Base-by-base conservation (phyloP, 371 early-diverging fungal species). In the Syncephalis plumigaleata region DNA sequence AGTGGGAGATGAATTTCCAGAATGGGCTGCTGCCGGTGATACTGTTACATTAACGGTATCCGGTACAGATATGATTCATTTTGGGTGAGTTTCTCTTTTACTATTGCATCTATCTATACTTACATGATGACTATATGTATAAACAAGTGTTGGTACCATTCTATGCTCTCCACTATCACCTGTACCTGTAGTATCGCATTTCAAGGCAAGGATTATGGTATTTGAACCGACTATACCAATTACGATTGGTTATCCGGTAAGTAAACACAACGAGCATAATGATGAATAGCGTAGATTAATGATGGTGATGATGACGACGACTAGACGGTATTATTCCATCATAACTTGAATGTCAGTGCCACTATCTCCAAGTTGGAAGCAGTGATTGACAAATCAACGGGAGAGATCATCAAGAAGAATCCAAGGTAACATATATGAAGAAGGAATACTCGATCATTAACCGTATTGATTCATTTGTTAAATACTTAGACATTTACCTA, bases 1-100 rank as follows among this genome's bases (percentile, higher is more conserved):
- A 49, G 70, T 79, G 1, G 74, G 74, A 44, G 77, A 81, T 42
- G 77, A 77, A 44, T 48, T 73, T 0, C 67, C 73, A 5, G 70
- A 73, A 42, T 93, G 90, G 88, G 94, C 90, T 7, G 92, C 73
- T 2, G 91, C 91, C 3, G 95, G 97, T 24, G 97, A 93, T 59
- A 75, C 77, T n/a, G 81, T 88, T 0, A 54, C 80, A 15, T 63
- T 91, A 59, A 76, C 80, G 1, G 58, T 95, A 21, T 55, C 71
- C 24, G 85, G 82, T 15, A 52, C 88, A 9, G 94, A 95, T 55
- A 75, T 84, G 16, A 62, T 77, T 55, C 81, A 84, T 48, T 46
- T 89, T 23, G 75, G 70, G 84, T 80, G 70, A 47, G 53, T 37
- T 5, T 37, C n/a, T n/a, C n/a, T n/a, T n/a, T n/a, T n/a, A n/a